Evolutionary conservation across 495 filamentous ascomycete genomes (phyloP), one percentile per base, ranked within the genome.

Genomic region (Stereocaulon alpinum): DNA sequence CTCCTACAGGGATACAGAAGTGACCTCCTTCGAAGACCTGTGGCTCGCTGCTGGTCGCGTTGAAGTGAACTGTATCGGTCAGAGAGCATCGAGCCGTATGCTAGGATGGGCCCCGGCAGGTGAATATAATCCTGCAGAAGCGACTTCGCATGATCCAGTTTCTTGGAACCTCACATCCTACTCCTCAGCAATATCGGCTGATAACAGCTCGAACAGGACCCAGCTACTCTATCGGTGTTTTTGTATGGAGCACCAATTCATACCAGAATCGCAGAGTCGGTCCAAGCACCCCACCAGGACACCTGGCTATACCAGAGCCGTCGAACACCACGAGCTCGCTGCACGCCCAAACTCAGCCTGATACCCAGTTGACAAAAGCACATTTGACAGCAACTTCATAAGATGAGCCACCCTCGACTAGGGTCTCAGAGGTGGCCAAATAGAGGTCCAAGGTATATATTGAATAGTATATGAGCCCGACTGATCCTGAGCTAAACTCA

Each of bases 101-200:
- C 48, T 47, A 4, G 57, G 57, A 17, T 59, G 57, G 57, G 48
- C 57, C 24, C 37, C 48, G 18, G 24, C 18, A 32, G 57, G 57
- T 59, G 41, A 43, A 47, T 24, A 24, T 24, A 3, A 24, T 24
- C 24, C 24, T 24, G 24, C 1, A 24, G 1, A 24, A 3, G 24
- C 24, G 24, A 24, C 24, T 24, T 24, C 24, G 24, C 24, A 24
- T 24, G 24, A 3, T 24, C n/a, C n/a, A 20, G 3, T 56, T 18
- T 27, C 4, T 34, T 24, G 11, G n/a, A 7, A 6, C 12, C 9
- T 29, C 18, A 2, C 24, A 24, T 24, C 24, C 24, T 24, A 24
- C 24, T 24, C 24, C 24, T 24, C 24, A 1, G 24, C 1, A 24
- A 24, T 24, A 24, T 22, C n/a, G 6, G 18, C 57, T n/a, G 14